Percentiles rank a stretch among this genome's conserved stretches.
These are phyloP conservation scores for Mycena latifolia DNA, from an alignment of 768 basidiomycete genomes.

Conservation along the genomic window DNA sequence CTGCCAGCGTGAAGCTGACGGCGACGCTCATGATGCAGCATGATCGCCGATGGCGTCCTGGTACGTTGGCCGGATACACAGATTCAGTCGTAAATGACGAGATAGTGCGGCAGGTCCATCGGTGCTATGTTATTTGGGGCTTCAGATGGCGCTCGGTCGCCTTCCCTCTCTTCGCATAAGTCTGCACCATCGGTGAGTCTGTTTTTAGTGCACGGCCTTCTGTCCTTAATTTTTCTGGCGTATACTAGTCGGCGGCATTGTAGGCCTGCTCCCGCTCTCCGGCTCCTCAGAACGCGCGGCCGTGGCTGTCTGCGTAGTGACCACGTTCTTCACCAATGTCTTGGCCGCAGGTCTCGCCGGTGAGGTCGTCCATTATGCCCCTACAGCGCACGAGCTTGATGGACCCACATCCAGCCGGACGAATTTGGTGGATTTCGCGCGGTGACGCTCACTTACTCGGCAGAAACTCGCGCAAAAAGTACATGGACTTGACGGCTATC, in stretches of 20 bases:
- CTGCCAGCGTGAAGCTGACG: too few species aligned
- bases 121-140: constrained; percentile 21
- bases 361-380: too few species aligned
- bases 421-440: constrained; percentile 27
- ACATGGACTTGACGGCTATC: constrained; percentile 17
- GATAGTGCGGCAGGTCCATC: constrained; percentile 1
- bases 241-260: constrained; percentile 13
- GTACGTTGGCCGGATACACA: neutral
- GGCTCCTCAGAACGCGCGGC: constrained; percentile 14
- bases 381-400: too few species aligned
- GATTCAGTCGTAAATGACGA: neutral
- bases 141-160: neutral
- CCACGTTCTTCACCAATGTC: constrained; percentile 16
- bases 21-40: neutral
- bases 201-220: too few species aligned
- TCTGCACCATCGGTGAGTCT: constrained; percentile 7
- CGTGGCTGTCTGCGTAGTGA: constrained; percentile 1
- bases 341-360: constrained; percentile 5
- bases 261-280: constrained; percentile 11
- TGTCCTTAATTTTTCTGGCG: neutral
- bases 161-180: constrained; percentile 2
- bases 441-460: neutral
- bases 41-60: constrained; percentile 18
- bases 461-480: neutral
- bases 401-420: constrained; percentile 17